Evolutionary conservation across 257 asterid species (phyloP), one percentile per base, ranked within the genome.

Genomic region (Solanum megistacrolobum): DNA sequence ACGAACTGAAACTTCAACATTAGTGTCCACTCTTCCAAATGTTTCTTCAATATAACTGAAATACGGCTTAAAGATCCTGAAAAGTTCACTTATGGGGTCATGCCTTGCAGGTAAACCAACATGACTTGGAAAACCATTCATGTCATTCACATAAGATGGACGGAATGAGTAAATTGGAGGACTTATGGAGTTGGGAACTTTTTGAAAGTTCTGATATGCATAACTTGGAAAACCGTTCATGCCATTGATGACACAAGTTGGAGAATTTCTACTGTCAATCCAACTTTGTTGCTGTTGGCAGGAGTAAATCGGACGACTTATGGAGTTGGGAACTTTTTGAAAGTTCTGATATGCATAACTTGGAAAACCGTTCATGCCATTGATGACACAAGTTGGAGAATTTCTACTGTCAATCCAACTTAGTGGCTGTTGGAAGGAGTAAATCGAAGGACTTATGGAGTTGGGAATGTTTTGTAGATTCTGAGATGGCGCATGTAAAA

Each of bases 1-100:
- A 23, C 25, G 48, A 81, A 92, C 92, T 32, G 88, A 85, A 20
- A 31, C 25, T 16, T 9, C 8, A 6, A 90, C 90, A 76, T 90
- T 91, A 89, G 60, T 72, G 60, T 89, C 87, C 6, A 32, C 21
- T 65, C 87, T 91, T 36, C 94, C 96, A 88, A 90, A 92, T n/a
- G 92, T 92, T 83, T 90, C 86, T 84, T 39, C 83, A 71, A 90
- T 91, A 32, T 89, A 88, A 43, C 89, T 48, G 31, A 93, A 88
- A 90, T 93, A 89, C 27, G 65, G 52, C 73, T 85, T 89, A 73
- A 93, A 93, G 68, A 90, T 85, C 89, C 85, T 62, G 39, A 7
- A 52, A 52, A 94, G 89, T 81, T 91, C 93, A 14, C 72, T 32
- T 41, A 9, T 38, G 36, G 18, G 38, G 35, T 78, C 83, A 35